Percentiles rank a stretch among this genome's conserved stretches.
These are phyloP conservation scores for Podila epigama DNA, from an alignment of 192 early-diverging fungal species.

Conservation along the genomic window DNA sequence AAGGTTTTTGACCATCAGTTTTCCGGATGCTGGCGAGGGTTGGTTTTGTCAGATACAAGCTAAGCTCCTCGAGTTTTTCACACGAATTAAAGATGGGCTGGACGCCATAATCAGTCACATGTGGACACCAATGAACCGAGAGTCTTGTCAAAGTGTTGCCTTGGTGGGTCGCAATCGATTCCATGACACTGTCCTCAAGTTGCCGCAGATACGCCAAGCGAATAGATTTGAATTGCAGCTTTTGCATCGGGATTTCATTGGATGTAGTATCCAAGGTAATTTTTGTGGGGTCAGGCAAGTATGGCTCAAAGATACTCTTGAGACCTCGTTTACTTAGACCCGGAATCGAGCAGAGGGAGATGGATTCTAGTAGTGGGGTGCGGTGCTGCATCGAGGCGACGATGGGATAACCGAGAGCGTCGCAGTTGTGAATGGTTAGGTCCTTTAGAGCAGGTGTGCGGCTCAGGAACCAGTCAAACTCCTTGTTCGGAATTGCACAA, in stretches of 20 bases:
- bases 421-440: slow-evolving; percentile 25
- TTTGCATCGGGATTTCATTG: no score
- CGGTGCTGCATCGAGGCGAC: slow-evolving; percentile 17
- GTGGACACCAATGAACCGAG: slow-evolving; percentile 37
- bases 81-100: slow-evolving; percentile 24
- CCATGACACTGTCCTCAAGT: slow-evolving; percentile 31
- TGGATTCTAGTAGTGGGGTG: slow-evolving; percentile 18
- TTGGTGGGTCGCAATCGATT: slow-evolving; percentile 10
- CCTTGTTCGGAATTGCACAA: slow-evolving; percentile 19
- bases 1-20: background rate
- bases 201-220: slow-evolving; percentile 27
- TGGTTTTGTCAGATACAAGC: slow-evolving; percentile 26
- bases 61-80: slow-evolving; percentile 24
- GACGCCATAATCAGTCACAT: slow-evolving; percentile 37
- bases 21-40: slow-evolving; percentile 25
- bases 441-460: slow-evolving; percentile 13
- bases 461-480: slow-evolving; percentile 18
- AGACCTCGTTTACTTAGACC: slow-evolving; percentile 4
- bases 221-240: slow-evolving; percentile 24
- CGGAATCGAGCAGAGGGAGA: slow-evolving; percentile 31
- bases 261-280: background rate
- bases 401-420: background rate
- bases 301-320: background rate
- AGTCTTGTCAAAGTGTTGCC: slow-evolving; percentile 19
- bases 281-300: slow-evolving; percentile 7